Conservation (phyloP, 2,329 filamentous ascomycete species). For the Arthrobotrys conoides region DNA sequence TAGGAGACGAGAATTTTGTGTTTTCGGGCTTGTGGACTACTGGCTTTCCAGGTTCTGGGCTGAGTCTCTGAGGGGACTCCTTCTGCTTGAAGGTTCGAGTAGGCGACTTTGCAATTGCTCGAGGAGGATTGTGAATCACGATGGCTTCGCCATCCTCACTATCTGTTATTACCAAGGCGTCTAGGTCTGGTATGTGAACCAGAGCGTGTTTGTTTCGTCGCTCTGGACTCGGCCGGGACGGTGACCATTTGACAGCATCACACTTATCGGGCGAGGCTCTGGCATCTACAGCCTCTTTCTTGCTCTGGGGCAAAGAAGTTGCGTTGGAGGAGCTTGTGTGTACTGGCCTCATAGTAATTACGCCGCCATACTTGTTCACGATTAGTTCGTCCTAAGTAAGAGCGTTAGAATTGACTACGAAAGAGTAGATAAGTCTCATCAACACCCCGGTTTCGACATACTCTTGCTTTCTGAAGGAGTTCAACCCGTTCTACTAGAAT, state of each 20-base stretch:
- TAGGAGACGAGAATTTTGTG: neutral
- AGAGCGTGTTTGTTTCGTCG: neutral
- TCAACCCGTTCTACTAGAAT: conserved; percentile 9
- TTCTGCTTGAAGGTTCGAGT: neutral
- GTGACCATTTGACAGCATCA: conserved; percentile 17
- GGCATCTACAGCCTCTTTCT: neutral
- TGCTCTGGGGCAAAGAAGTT: neutral
- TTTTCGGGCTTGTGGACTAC: neutral
- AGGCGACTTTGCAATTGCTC: neutral
- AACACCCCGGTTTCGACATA: neutral
- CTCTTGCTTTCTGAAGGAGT: conserved; percentile 29
- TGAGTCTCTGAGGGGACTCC: neutral
- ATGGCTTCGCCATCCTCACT: conserved; percentile 24
- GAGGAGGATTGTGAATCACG: neutral
- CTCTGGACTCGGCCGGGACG: conserved; percentile 22
- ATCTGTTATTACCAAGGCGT: conserved; percentile 38
- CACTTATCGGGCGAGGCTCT: neutral
- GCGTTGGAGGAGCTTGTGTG: neutral
- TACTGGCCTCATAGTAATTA: conserved; percentile 40
- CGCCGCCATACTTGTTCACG: conserved; percentile 27
- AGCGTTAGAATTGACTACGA: neutral
- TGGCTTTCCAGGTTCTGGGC: neutral
- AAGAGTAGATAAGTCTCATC: neutral
- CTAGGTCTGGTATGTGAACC: conserved; percentile 19
- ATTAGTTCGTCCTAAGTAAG: conserved; percentile 18